A percentile compares a stretch with the other conserved stretches of the same genome.
phyloP scores from a whole-genome alignment of 148 eudicot genomes.

The Drosera capensis region DNA sequence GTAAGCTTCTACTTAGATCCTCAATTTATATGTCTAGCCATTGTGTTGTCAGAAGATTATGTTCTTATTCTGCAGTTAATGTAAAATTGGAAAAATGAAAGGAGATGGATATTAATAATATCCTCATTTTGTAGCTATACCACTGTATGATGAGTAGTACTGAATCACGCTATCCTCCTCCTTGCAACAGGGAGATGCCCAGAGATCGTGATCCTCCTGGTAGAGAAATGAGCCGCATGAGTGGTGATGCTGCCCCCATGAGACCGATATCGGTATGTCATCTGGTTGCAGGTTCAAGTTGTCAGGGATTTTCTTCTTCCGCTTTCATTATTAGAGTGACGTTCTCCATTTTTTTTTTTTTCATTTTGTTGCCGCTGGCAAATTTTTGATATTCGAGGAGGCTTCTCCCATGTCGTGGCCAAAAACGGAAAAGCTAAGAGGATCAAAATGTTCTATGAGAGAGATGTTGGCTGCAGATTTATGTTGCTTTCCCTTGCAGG shows the following conservation, averaged over 20 bases:
- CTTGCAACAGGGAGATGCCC: conserved; percentile 37
- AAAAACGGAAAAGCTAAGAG: too few species aligned
- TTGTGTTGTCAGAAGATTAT: background rate
- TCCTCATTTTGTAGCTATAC: background rate
- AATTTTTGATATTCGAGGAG: too few species aligned
- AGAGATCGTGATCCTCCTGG: conserved; percentile 41
- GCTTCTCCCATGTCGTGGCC: too few species aligned
- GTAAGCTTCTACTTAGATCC: conserved; percentile 11
- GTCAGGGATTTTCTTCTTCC: too few species aligned
- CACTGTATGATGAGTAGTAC: background rate
- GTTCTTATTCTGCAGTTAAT: background rate
- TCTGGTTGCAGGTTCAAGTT: too few species aligned
- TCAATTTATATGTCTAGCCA: background rate
- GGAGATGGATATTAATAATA: background rate
- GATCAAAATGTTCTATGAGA: too few species aligned
- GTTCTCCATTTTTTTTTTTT: too few species aligned
- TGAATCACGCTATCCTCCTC: conserved; percentile 1
- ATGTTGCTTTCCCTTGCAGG: too few species aligned
- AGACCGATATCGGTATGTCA: conserved; percentile 38
- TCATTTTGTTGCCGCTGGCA: too few species aligned
- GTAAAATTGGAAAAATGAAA: background rate
- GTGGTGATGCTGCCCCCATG: conserved; percentile 21
- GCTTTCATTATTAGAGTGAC: too few species aligned
- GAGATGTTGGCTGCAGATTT: too few species aligned
- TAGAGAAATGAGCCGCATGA: conserved; percentile 51